phyloP scores from a whole-genome alignment of 352 stramenopile genomes.

The Globisporangium middletonii region DNA sequence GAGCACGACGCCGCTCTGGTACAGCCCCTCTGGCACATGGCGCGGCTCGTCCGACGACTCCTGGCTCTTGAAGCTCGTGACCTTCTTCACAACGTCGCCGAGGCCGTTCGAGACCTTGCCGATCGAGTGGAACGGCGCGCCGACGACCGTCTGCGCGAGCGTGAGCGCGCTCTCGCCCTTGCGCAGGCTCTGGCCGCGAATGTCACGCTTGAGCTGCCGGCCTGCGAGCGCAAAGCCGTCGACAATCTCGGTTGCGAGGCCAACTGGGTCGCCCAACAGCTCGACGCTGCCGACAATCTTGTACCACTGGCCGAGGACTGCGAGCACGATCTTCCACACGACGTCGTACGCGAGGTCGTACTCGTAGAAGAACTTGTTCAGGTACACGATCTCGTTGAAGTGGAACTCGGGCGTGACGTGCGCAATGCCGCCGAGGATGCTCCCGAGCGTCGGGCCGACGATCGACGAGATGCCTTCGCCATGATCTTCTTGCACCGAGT shows the following conservation, averaged over 20 bases:
- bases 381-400: constrained; percentile 66
- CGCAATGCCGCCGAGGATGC: constrained; percentile 84
- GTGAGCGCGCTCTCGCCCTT: constrained; percentile 82
- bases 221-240: constrained; percentile 76
- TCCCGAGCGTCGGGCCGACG: constrained; percentile 75
- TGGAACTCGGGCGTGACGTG: constrained; percentile 80
- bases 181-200: constrained; percentile 64
- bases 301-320: constrained; percentile 82
- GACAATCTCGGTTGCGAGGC: constrained; percentile 79
- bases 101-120: constrained; percentile 83
- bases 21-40: constrained; percentile 68
- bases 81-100: constrained; percentile 84
- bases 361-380: constrained; percentile 82
- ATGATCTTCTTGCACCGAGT: constrained; percentile 72
- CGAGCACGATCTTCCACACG: constrained; percentile 63
- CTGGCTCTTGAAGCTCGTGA: constrained; percentile 74
- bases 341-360: constrained; percentile 80
- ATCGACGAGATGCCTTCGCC: constrained; percentile 78
- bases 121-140: constrained; percentile 64
- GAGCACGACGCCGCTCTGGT: constrained; percentile 72
- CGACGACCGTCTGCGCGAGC: constrained; percentile 76
- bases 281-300: constrained; percentile 86
- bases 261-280: constrained; percentile 77
- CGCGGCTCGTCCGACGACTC: constrained; percentile 60
- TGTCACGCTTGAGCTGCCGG: constrained; percentile 77